Percentiles rank a stretch among this genome's conserved stretches.
Conservation (phyloP, 371 early-diverging fungal species). For the Coemansia sp. region DNA sequence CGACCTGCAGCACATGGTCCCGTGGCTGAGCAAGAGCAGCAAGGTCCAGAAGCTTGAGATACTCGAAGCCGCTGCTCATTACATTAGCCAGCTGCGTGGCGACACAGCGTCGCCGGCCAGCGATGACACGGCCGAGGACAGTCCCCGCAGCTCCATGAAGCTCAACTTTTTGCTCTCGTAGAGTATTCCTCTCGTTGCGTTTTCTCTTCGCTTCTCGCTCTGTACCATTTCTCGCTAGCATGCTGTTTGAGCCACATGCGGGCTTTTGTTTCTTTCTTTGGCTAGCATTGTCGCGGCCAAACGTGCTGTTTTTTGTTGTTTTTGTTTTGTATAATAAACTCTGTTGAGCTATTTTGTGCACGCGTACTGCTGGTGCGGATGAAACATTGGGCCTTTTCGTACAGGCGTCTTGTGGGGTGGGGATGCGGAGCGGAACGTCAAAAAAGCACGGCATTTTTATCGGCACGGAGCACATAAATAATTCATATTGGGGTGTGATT, state of each 20-base stretch:
- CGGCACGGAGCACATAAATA: background rate
- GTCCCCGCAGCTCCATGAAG: conserved; percentile 17
- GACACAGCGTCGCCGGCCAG: background rate
- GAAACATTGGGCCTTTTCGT: conserved; percentile 1
- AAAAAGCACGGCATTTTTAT: background rate
- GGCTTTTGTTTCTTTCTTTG: background rate
- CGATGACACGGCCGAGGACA: background rate
- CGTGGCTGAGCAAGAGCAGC: conserved; percentile 36
- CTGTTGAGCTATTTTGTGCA: conserved; percentile 1
- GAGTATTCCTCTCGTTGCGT: background rate
- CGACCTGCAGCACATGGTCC: conserved; percentile 47
- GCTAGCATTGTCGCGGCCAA: background rate
- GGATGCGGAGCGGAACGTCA: background rate
- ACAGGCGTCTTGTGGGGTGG: background rate
- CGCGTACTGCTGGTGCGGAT: background rate
- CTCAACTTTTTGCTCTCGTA: conserved; percentile 35
- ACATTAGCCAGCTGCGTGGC: conserved; percentile 24
- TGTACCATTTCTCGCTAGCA: background rate
- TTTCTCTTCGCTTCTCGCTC: background rate
- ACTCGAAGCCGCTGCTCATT: conserved; percentile 48
- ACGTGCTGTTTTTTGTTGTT: background rate
- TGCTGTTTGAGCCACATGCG: background rate
- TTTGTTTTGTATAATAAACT: conserved; percentile 1
- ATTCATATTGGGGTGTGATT: background rate
- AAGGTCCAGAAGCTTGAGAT: conserved; percentile 54